A percentile compares a stretch with the other conserved stretches of the same genome.
Evolutionary conservation across 495 filamentous ascomycete species (phyloP).

Genomic region (Aspergillus ellipticus): DNA sequence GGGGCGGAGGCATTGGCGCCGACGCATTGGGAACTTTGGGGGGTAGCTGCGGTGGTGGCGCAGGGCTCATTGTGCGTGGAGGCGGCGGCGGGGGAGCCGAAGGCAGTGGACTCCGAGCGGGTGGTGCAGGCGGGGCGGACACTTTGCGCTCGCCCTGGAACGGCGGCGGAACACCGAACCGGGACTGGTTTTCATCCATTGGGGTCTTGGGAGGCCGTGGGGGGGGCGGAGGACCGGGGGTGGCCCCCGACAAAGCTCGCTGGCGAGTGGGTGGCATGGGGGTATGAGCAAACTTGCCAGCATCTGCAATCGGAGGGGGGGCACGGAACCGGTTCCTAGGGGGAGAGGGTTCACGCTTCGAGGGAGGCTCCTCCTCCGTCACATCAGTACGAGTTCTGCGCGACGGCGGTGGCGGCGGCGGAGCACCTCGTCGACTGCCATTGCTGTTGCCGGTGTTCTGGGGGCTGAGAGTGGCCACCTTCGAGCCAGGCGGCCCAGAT

Average conservation of each 20-base stretch:
- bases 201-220: constrained; percentile 85
- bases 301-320: constrained; percentile 80
- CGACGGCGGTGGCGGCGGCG: constrained; percentile 82
- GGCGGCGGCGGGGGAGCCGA: constrained; percentile 63
- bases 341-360: constrained; percentile 48
- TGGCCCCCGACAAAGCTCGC: constrained; percentile 56
- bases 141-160: constrained; percentile 67
- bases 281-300: constrained; percentile 70
- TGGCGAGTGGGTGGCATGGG: constrained; percentile 51
- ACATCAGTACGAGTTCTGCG: constrained; percentile 53
- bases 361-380: constrained; percentile 52
- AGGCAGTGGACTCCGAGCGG: constrained; percentile 56
- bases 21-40: constrained; percentile 60
- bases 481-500: constrained; percentile 50
- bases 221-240: constrained; percentile 75
- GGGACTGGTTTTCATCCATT: constrained; percentile 61
- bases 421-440: constrained; percentile 61
- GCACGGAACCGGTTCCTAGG: constrained; percentile 62
- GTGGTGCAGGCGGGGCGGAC: constrained; percentile 69
- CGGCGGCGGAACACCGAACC: constrained; percentile 77
- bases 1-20: constrained; percentile 53
- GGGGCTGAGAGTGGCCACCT: constrained; percentile 54
- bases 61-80: constrained; percentile 56
- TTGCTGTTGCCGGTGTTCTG: constrained; percentile 64
- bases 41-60: constrained; percentile 61